Percentiles rank a stretch among this genome's conserved stretches.
Conservation (phyloP, 78 protist genomes). For the Monocercomonoides exilis region DNA sequence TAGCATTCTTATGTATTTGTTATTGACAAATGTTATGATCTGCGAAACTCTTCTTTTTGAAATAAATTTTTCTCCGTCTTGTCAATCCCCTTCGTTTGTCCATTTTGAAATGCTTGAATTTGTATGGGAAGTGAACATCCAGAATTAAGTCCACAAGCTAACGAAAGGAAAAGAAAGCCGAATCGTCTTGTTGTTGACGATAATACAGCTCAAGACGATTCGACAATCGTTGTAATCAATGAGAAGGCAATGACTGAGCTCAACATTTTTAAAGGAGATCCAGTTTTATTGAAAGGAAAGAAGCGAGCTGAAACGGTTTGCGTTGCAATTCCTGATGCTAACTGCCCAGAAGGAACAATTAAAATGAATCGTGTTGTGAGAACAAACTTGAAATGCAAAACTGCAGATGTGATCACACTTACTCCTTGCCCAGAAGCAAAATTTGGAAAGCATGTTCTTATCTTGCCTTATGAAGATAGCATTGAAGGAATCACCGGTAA, state of each 20-base stretch:
- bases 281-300: conserved; percentile 70
- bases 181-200: conserved; percentile 93
- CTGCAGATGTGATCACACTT: conserved; percentile 90
- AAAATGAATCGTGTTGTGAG: conserved; percentile 88
- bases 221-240: conserved; percentile 80
- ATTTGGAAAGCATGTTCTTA: conserved; percentile 75
- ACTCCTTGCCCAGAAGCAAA: conserved; percentile 73
- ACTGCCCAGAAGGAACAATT: conserved; percentile 71
- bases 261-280: conserved; percentile 54
- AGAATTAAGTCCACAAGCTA: too few species aligned
- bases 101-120: too few species aligned
- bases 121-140: too few species aligned
- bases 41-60: too few species aligned
- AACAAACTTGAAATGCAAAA: conserved; percentile 73
- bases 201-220: conserved; percentile 85
- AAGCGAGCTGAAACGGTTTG: conserved; percentile 89
- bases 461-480: conserved; percentile 98
- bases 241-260: conserved; percentile 68
- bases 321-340: conserved; percentile 83
- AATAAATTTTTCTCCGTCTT: too few species aligned
- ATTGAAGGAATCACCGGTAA: conserved; percentile 96
- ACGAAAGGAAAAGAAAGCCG: conserved; percentile 51
- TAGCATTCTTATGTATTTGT: too few species aligned
- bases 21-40: too few species aligned
- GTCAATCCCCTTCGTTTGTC: too few species aligned